Base-by-base conservation (phyloP, 306 rosid species). In the Malus sieversii region DNA sequence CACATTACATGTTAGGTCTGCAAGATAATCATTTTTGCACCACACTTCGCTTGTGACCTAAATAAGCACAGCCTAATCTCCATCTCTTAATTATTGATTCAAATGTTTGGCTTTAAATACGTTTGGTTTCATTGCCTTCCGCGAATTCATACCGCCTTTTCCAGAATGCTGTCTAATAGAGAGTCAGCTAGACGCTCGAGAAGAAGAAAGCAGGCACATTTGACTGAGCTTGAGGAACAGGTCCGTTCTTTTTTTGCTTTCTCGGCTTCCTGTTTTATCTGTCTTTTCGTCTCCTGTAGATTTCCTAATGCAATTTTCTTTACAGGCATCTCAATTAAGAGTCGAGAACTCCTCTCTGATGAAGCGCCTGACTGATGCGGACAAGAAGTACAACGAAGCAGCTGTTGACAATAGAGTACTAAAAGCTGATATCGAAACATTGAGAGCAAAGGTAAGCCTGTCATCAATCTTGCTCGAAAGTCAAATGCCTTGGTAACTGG, bases 151-250 rank as follows among this genome's bases (percentile, higher is more conserved):
- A 5, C 60, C 70, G 55, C 72, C 30, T 69, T 74, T 88, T 79
- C 68, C 87, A 95, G 98, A 88, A 95, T 95, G 98, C 96, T 95
- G 68, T 95, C 98, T 35, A 95, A 95, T 72, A 89, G 98, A 83
- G 98, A 95, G 82, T 95, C 98, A 8, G 98, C 98, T 13, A 89
- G 98, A 78, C 98, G 98, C 68, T 95, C 98, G 52, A 90, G 98
- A 76, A 79, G 97, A 84, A 83, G 97, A 90, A 95, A 95, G 82
- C 98, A 95, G 84, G 97, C 98, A 57, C 98, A 95, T 95, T 79
- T 95, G 85, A 84, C 85, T 10, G 98, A 95, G 71, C 97, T 95
- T 27, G 97, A 92, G 89, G 88, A 92, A 42, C 92, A 90, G 96
- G 97, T 88, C 29, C 58, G 61, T 25, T 68, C 61, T 61, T 23